Percentiles rank a stretch among this genome's conserved stretches.
Conservation (phyloP, 176 grass and related monocot species). For the Carex scoparia region DNA sequence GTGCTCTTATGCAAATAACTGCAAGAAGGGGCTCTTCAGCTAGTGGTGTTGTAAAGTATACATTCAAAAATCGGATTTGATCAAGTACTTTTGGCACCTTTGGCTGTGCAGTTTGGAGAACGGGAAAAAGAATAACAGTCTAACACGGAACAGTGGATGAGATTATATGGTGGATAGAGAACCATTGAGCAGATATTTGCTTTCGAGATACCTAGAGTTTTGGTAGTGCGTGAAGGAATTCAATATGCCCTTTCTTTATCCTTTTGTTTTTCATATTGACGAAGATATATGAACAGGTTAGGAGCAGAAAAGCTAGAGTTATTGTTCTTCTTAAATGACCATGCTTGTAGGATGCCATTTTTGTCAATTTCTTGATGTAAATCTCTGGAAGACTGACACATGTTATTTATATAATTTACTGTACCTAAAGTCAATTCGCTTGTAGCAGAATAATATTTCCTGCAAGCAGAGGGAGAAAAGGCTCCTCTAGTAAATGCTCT, state of each 20-base stretch:
- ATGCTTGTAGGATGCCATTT: background rate
- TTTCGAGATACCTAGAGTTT: background rate
- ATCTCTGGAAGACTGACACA: background rate
- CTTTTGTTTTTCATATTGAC: background rate
- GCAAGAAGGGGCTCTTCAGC: slow-evolving; percentile 47
- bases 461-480: background rate
- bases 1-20: slow-evolving; percentile 60
- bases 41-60: slow-evolving; percentile 48
- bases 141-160: background rate
- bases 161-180: background rate
- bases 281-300: background rate
- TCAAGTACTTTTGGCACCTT: slow-evolving; percentile 16
- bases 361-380: background rate
- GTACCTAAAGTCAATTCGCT: background rate
- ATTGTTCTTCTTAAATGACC: background rate
- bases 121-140: background rate
- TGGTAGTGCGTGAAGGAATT: background rate
- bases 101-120: background rate
- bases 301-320: background rate
- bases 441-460: background rate
- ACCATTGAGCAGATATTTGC: background rate
- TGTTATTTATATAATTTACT: background rate
- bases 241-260: background rate
- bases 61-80: slow-evolving; percentile 62
- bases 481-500: background rate